phyloP scores from a whole-genome alignment of 345 rosid genomes.

The Hibiscus syriacus region DNA sequence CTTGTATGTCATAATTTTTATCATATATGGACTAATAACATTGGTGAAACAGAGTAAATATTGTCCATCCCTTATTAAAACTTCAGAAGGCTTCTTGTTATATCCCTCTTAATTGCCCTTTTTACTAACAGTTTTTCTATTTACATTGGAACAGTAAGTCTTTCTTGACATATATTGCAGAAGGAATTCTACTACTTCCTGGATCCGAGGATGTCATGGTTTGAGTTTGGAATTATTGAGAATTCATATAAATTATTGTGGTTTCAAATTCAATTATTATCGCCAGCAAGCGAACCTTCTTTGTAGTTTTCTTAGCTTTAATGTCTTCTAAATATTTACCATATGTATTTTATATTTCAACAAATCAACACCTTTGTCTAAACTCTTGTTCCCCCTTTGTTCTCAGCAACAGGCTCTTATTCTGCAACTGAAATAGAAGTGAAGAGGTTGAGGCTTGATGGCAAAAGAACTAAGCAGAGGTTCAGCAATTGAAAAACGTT shows the following conservation, averaged over 20 bases:
- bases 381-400: constrained; percentile 1
- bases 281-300: no score
- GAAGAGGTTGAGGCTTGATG: constrained; percentile 52
- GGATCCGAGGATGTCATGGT: constrained; percentile 79
- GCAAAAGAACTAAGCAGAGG: constrained; percentile 25
- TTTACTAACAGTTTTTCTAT: background rate
- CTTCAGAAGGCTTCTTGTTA: background rate
- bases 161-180: constrained; percentile 52
- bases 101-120: background rate
- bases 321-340: background rate
- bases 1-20: background rate
- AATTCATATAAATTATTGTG: no score
- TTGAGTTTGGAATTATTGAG: no score
- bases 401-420: constrained; percentile 44
- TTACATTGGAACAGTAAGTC: constrained; percentile 50
- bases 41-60: background rate
- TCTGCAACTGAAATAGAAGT: constrained; percentile 63
- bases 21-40: background rate
- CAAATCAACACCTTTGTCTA: background rate
- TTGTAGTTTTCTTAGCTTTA: background rate
- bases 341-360: background rate
- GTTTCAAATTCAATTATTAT: no score
- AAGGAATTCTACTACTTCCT: constrained; percentile 54
- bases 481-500: no score
- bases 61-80: background rate